Conservation (phyloP, 352 stramenopile species). For the Globisporangium solare region DNA sequence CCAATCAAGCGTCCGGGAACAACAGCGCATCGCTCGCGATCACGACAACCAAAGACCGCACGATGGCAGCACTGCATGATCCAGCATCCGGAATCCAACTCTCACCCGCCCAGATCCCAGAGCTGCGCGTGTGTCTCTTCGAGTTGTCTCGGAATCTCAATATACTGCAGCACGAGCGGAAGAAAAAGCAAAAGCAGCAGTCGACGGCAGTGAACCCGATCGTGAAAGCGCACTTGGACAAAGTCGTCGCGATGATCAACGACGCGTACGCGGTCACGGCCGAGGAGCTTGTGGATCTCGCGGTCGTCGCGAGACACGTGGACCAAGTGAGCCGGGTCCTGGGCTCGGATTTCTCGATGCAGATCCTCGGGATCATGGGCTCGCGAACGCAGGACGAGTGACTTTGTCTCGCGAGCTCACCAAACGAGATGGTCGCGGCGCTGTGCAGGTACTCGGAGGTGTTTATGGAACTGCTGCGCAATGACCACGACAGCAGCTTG, state of each 20-base stretch:
- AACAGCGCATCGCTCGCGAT: conserved; percentile 7
- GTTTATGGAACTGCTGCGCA: conserved; percentile 46
- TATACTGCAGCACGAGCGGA: conserved; percentile 54
- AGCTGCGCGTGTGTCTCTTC: conserved; percentile 64
- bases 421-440: conserved; percentile 31
- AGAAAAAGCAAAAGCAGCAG: conserved; percentile 33
- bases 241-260: conserved; percentile 58
- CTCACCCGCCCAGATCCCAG: conserved; percentile 39
- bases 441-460: conserved; percentile 53
- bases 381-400: conserved; percentile 25
- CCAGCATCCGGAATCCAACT: conserved; percentile 17
- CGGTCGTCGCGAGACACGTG: conserved; percentile 32
- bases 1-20: background rate
- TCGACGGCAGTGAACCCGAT: conserved; percentile 40
- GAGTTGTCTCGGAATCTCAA: conserved; percentile 72
- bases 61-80: background rate
- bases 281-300: conserved; percentile 51
- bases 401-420: conserved; percentile 23
- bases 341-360: conserved; percentile 61
- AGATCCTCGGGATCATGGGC: conserved; percentile 47
- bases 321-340: conserved; percentile 56
- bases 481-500: conserved; percentile 21
- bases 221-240: conserved; percentile 65
- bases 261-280: conserved; percentile 63
- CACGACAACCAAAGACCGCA: conserved; percentile 6